Base-by-base conservation (phyloP, 805 yeast genomes). In the Cyberlindnera japonica region DNA sequence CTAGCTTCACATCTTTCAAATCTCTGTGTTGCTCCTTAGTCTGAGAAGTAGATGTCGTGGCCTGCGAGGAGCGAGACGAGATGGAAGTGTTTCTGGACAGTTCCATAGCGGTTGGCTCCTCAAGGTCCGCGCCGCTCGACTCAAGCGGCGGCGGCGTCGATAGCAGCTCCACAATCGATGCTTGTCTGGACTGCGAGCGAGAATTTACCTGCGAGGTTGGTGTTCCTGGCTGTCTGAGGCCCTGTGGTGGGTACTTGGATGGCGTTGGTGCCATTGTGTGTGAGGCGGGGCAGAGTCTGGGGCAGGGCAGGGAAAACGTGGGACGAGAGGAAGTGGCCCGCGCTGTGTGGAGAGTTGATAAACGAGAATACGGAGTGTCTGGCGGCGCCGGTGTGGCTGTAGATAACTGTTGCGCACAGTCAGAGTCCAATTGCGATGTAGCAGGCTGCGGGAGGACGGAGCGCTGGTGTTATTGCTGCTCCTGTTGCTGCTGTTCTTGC, bases 61-160 rank as follows among this genome's bases (percentile, higher is more conserved):
- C 82, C 53, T 70, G 67, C 17, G 95, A 87, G 56, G 83, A 81
- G 12, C 55, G 61, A 4, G 66, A 61, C 22, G 65, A 57, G 15
- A 52, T 43, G 1, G 59, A 55, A 5, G 55, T 48, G 38, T 54
- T 49, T 44, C 61, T 49, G 19, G 57, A 51, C 29, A 57, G 48
- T 5, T 42, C 16, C 41, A 26, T 18, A 30, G 37, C 17, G 38
- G n/a, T 26, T 16, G 44, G 45, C 18, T 43, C 38, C 3, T 48
- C 53, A 10, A 44, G 25, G 3, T 45, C 39, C 3, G 40, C 19
- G 41, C 45, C 16, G 37, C 34, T 11, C 24, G 34, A 27, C 11
- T 52, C 77, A 41, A 82, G 59, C 2, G 82, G 83, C 3, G 91
- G 93, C 0, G 93, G 93, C 5, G 89, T 77, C 13, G 85, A 77